A percentile compares a stretch with the other conserved stretches of the same genome.
These are phyloP conservation scores for Colletotrichum sansevieriae DNA, from an alignment of 2,329 filamentous ascomycete species.

Conservation along the genomic window DNA sequence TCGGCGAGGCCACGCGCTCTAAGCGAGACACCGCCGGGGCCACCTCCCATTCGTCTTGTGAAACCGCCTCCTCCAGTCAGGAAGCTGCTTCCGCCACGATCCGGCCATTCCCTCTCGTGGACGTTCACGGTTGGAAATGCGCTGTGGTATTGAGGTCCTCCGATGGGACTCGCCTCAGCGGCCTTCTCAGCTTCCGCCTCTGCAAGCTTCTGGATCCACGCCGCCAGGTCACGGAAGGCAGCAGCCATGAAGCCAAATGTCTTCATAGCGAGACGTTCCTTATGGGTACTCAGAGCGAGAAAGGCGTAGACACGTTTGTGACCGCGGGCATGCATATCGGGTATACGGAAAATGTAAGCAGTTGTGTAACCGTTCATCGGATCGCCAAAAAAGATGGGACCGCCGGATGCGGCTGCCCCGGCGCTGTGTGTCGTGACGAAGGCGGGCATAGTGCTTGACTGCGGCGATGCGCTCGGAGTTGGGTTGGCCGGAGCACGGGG, in stretches of 20 bases:
- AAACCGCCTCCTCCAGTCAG: conserved; percentile 68
- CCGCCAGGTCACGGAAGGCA: conserved; percentile 73
- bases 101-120: conserved; percentile 41
- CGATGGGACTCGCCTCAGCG: conserved; percentile 57
- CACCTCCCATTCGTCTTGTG: conserved; percentile 69
- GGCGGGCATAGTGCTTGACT: conserved; percentile 56
- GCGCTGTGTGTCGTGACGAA: conserved; percentile 68
- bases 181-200: conserved; percentile 72
- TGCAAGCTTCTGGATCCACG: conserved; percentile 75
- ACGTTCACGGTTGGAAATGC: conserved; percentile 27
- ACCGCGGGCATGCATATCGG: conserved; percentile 75
- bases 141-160: conserved; percentile 57
- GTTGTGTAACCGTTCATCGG: conserved; percentile 75
- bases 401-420: conserved; percentile 69
- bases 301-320: conserved; percentile 79
- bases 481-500: conserved; percentile 62
- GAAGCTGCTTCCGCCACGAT: conserved; percentile 67
- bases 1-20: conserved; percentile 74
- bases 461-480: conserved; percentile 46
- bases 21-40: conserved; percentile 66
- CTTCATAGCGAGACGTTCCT: conserved; percentile 75
- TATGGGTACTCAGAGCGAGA: conserved; percentile 74
- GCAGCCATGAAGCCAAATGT: conserved; percentile 72
- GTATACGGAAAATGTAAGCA: conserved; percentile 78
- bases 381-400: conserved; percentile 78